phyloP scores from a whole-genome alignment of 2,329 filamentous ascomycete genomes.

The Calonectria naviculata region DNA sequence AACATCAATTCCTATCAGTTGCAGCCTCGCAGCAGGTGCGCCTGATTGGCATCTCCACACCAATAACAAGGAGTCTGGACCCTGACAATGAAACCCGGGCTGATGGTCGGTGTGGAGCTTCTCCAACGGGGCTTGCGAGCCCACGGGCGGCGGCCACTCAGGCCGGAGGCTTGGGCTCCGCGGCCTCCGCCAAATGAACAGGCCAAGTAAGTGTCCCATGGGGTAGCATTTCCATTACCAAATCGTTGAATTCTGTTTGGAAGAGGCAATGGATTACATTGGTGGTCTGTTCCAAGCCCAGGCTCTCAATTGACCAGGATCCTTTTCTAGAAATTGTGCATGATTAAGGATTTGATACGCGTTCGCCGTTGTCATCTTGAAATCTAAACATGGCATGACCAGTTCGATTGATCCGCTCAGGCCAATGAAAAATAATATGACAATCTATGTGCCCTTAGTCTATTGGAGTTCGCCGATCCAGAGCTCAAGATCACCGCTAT shows the following conservation, averaged over 20 bases:
- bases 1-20: background rate
- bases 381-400: background rate
- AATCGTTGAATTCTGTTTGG: background rate
- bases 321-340: too few species aligned
- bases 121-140: background rate
- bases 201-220: background rate
- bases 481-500: background rate
- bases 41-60: background rate
- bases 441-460: background rate
- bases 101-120: background rate
- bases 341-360: too few species aligned
- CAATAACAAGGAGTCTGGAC: background rate
- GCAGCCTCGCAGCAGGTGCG: background rate
- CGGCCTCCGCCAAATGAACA: background rate
- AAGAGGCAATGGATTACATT: too few species aligned
- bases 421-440: background rate
- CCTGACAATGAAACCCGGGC: background rate
- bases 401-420: too few species aligned
- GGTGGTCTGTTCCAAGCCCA: too few species aligned
- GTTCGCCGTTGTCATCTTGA: background rate
- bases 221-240: slow-evolving; percentile 1
- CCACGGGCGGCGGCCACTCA: background rate
- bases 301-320: too few species aligned
- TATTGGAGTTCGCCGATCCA: background rate
- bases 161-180: background rate